Percentiles rank a stretch among this genome's conserved stretches.
Evolutionary conservation across 148 eudicot species (phyloP).

Genomic region (Heliosperma pusillum): DNA sequence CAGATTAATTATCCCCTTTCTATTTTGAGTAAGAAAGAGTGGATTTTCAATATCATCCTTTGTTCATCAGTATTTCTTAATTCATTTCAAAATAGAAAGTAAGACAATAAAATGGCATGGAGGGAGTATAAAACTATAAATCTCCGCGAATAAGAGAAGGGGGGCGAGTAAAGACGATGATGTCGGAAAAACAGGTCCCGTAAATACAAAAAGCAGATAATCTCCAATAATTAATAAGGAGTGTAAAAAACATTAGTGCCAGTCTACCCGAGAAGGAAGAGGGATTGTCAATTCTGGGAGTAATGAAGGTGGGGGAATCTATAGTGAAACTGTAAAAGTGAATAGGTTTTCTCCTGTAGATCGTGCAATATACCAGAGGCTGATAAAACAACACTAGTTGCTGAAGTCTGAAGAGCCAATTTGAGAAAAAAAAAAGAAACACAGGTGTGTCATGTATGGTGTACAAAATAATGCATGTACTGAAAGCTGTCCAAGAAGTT

Average conservation of each 20-base stretch:
- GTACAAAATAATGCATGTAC: background rate
- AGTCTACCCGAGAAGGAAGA: background rate
- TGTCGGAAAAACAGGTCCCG: background rate
- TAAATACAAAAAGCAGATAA: background rate
- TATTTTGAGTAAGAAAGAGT: too few species aligned
- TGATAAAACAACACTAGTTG: background rate
- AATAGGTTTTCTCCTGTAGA: constrained; percentile 11
- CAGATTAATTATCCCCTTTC: too few species aligned
- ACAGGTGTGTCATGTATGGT: too few species aligned
- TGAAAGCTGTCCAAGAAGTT: constrained; percentile 1
- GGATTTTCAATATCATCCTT: too few species aligned
- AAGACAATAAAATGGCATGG: too few species aligned
- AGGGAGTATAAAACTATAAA: too few species aligned
- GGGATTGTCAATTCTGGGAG: constrained; percentile 21
- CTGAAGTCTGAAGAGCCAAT: background rate
- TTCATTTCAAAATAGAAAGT: too few species aligned
- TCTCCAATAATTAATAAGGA: constrained; percentile 4
- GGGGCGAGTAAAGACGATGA: background rate
- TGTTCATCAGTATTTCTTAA: too few species aligned
- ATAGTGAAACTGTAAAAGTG: constrained; percentile 24
- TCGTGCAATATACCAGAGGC: constrained; percentile 20
- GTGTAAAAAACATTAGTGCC: constrained; percentile 3
- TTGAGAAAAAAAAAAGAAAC: background rate
- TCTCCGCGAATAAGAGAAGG: background rate
- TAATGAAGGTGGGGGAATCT: constrained; percentile 17